phyloP scores from a whole-genome alignment of 495 filamentous ascomycete species.

The Penicillium daleae region DNA sequence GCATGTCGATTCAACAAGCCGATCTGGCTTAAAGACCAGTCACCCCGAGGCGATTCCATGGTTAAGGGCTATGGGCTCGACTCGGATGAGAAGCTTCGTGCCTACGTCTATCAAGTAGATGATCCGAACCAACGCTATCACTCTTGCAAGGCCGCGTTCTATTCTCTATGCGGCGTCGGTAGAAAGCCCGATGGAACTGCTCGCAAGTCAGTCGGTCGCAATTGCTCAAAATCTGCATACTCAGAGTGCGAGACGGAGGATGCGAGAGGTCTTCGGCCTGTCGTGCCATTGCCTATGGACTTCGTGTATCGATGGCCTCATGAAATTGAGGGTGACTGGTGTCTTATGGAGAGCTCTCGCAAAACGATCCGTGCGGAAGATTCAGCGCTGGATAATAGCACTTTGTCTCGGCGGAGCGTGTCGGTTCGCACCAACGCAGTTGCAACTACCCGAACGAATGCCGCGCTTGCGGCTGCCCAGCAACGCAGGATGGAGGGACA shows the following conservation, averaged over 20 bases:
- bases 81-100: conserved; percentile 47
- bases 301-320: conserved; percentile 65
- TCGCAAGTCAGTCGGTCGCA: conserved; percentile 46
- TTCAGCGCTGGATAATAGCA: conserved; percentile 36
- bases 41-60: conserved; percentile 55
- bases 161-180: conserved; percentile 56
- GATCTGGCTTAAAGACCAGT: conserved; percentile 45
- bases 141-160: conserved; percentile 51
- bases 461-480: conserved; percentile 47
- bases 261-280: conserved; percentile 66
- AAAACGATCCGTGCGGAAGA: conserved; percentile 34
- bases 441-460: conserved; percentile 43
- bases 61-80: conserved; percentile 49
- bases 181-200: conserved; percentile 47
- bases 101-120: conserved; percentile 45
- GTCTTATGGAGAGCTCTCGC: conserved; percentile 36
- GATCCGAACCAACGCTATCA: conserved; percentile 45
- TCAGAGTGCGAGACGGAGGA: conserved; percentile 75
- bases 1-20: conserved; percentile 47
- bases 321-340: conserved; percentile 47
- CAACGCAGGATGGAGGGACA: conserved; percentile 46
- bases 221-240: conserved; percentile 59
- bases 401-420: conserved; percentile 36
- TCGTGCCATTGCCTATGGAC: conserved; percentile 68
- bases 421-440: conserved; percentile 33